Evolutionary conservation across 495 filamentous ascomycete species (phyloP), one percentile per base, ranked within the genome.

Genomic region (Penicillium angulare): DNA sequence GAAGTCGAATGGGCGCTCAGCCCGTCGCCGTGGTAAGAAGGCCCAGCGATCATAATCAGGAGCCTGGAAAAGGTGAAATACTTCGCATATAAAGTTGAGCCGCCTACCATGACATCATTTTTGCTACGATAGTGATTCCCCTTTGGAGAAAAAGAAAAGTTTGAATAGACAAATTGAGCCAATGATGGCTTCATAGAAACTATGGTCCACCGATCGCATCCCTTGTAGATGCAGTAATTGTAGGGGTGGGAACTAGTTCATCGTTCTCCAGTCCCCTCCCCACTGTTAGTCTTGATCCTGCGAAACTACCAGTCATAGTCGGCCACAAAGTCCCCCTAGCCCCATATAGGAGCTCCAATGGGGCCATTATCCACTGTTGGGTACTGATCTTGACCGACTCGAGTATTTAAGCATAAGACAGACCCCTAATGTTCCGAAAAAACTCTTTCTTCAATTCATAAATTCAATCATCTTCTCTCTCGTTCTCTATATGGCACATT

Each of bases 11-110:
- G 15, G 50, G 9, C 47, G 51, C 10, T 44, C 64, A 9, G 55
- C 60, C 23, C 61, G 61, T 27, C 65, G 57, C 49, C 67, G 66
- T 31, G 57, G 50, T 4, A 73, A 67, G 58, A 68, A 66, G 20
- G 63, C 68, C 12, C 64, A 72, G 55, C 62, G 56, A 49, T 65
- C 64, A 57, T 72, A 52, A 58, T 5, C 24, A 21, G 8, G 21
- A 15, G 27, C n/a, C n/a, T n/a, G n/a, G n/a, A n/a, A n/a, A n/a
- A n/a, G n/a, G n/a, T n/a, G n/a, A n/a, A n/a, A n/a, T n/a, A n/a
- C n/a, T n/a, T n/a, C n/a, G n/a, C n/a, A n/a, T 31, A 31, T 31
- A 31, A 31, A 31, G 8, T 12, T 31, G 27, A 31, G 27, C 27
- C n/a, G n/a, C n/a, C n/a, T n/a, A n/a, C n/a, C n/a, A n/a, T n/a